Conservation (phyloP, 2,329 filamentous ascomycete species). For the Penicillium sp. region DNA sequence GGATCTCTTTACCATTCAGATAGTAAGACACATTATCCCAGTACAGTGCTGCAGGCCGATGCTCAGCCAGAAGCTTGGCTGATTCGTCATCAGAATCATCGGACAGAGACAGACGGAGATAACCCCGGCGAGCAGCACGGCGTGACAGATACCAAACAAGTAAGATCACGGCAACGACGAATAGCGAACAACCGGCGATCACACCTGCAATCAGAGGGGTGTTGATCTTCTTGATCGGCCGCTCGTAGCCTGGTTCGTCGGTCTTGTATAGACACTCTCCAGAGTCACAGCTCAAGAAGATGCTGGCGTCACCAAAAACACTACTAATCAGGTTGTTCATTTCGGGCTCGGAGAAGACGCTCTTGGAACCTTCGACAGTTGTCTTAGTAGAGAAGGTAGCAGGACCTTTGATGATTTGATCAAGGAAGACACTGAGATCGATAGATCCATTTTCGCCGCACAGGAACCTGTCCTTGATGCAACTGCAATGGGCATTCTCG, state of each 20-base stretch:
- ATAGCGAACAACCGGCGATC: slow-evolving; percentile 83
- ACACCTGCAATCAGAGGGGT: slow-evolving; percentile 93
- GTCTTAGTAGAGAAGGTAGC: slow-evolving; percentile 77
- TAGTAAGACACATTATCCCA: slow-evolving; percentile 88
- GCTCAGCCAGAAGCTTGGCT: slow-evolving; percentile 84
- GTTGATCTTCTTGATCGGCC: slow-evolving; percentile 92
- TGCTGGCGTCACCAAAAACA: slow-evolving; percentile 91
- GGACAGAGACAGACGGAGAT: slow-evolving; percentile 74
- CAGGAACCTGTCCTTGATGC: slow-evolving; percentile 88
- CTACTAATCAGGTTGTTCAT: slow-evolving; percentile 89
- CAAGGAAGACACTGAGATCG: slow-evolving; percentile 88
- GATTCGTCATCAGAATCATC: slow-evolving; percentile 90
- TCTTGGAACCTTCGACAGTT: slow-evolving; percentile 70
- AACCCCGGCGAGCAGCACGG: slow-evolving; percentile 65
- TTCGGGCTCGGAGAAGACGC: slow-evolving; percentile 78
- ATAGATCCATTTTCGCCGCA: slow-evolving; percentile 91
- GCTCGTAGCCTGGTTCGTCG: slow-evolving; percentile 87
- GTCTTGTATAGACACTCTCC: slow-evolving; percentile 95
- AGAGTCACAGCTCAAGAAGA: slow-evolving; percentile 78
- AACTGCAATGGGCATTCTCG: slow-evolving; percentile 82
- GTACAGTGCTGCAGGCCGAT: slow-evolving; percentile 86
- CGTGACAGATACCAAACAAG: slow-evolving; percentile 86
- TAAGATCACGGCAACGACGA: slow-evolving; percentile 85
- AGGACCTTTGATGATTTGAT: slow-evolving; percentile 81
- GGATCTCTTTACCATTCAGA: slow-evolving; percentile 85